These are phyloP conservation scores for Podila epigama DNA, from an alignment of 192 early-diverging fungal genomes.

Conservation along the genomic window DNA sequence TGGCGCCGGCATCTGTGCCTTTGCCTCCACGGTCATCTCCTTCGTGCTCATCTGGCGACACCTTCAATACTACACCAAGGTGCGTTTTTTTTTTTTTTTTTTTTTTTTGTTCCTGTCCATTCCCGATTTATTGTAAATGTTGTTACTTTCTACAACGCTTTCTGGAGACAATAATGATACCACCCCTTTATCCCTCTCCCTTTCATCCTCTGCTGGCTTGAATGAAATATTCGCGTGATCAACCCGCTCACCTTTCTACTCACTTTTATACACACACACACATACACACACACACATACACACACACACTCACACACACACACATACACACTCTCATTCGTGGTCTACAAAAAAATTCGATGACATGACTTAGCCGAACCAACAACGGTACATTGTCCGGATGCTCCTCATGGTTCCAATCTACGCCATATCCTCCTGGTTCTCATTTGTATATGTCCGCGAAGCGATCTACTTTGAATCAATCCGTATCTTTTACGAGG, in stretches of 20 bases:
- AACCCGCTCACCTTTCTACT: too few relatives aligned
- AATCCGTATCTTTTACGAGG: conserved; percentile 76
- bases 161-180: too few relatives aligned
- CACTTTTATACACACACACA: too few relatives aligned
- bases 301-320: not conserved
- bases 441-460: conserved; percentile 75
- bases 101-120: not conserved
- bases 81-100: not conserved
- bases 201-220: not conserved
- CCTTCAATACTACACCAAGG: conserved; percentile 62
- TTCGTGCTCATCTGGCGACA: conserved; percentile 58
- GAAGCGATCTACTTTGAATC: conserved; percentile 71
- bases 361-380: conserved; percentile 54
- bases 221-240: too few relatives aligned
- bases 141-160: too few relatives aligned
- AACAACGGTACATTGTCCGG: conserved; percentile 79
- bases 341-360: not conserved
- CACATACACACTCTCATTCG: not conserved
- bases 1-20: conserved; percentile 56
- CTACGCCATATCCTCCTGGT: conserved; percentile 73
- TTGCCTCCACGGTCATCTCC: conserved; percentile 58
- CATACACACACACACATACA: not conserved
- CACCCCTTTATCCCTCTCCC: not conserved
- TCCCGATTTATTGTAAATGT: too few relatives aligned
- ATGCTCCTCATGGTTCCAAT: conserved; percentile 78